Conservation (phyloP, 139 green algal species). For the Chlamydomonas incerta region DNA sequence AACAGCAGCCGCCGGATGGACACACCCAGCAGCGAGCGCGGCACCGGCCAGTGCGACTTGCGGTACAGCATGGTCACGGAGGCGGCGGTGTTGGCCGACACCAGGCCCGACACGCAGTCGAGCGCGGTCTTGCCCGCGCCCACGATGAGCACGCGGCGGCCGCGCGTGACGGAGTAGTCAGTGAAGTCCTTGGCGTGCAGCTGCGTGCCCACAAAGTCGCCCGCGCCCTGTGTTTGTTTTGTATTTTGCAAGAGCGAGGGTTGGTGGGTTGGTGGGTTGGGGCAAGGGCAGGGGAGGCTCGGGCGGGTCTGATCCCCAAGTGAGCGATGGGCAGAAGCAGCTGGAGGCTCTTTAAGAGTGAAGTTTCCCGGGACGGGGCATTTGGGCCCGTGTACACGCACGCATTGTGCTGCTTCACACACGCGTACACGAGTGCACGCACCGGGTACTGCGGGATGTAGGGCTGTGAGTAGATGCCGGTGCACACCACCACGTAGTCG, state of each 20-base stretch:
- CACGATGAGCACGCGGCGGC: slow-evolving; percentile 27
- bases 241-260: too few relatives aligned
- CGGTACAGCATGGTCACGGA: neutral
- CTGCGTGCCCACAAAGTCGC: neutral
- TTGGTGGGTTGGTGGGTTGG: too few relatives aligned
- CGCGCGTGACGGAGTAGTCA: neutral
- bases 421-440: too few relatives aligned
- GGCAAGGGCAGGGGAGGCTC: too few relatives aligned
- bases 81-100: neutral
- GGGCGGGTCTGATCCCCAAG: too few relatives aligned
- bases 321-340: too few relatives aligned
- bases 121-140: slow-evolving; percentile 22
- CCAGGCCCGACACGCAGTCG: slow-evolving; percentile 18
- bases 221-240: too few relatives aligned
- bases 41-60: slow-evolving; percentile 25
- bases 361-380: too few relatives aligned
- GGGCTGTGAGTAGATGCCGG: slow-evolving; percentile 5
- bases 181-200: slow-evolving; percentile 1
- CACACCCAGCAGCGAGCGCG: neutral
- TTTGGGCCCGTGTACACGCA: too few relatives aligned
- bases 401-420: too few relatives aligned
- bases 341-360: too few relatives aligned
- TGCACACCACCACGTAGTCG: neutral
- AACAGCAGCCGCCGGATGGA: neutral
- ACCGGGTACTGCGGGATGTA: neutral